Percentiles rank a stretch among this genome's conserved stretches.
These are phyloP conservation scores for Chlorella sp. DNA, from an alignment of 139 green algal genomes.

Conservation along the genomic window DNA sequence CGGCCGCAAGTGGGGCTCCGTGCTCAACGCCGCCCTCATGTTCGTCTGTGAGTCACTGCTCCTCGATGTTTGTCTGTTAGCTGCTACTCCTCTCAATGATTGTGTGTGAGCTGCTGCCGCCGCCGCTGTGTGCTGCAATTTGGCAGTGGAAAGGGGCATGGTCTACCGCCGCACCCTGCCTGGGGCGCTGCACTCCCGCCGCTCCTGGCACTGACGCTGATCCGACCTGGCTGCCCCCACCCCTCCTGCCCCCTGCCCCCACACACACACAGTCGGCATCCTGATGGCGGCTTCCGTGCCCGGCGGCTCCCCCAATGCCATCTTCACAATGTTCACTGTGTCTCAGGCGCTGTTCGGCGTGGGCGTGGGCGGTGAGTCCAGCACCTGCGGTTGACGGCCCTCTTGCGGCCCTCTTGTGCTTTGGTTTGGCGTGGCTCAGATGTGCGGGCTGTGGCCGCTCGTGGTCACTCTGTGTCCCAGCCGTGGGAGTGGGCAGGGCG, in stretches of 20 bases:
- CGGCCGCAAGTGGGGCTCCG: slow-evolving; percentile 71
- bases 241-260: background rate
- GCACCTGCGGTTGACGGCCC: too few relatives aligned
- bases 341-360: slow-evolving; percentile 56
- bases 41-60: slow-evolving; percentile 35
- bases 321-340: slow-evolving; percentile 63
- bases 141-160: too few relatives aligned
- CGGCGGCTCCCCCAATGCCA: slow-evolving; percentile 16
- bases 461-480: too few relatives aligned
- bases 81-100: background rate
- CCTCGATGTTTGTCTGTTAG: background rate
- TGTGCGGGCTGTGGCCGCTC: too few relatives aligned
- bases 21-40: slow-evolving; percentile 69
- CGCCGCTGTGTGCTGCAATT: too few relatives aligned
- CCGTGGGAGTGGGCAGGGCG: background rate
- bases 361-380: slow-evolving; percentile 68
- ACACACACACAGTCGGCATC: slow-evolving; percentile 37
- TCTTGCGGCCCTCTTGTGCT: too few relatives aligned
- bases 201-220: too few relatives aligned
- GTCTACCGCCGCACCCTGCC: too few relatives aligned
- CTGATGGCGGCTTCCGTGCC: slow-evolving; percentile 51
- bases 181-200: too few relatives aligned
- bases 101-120: too few relatives aligned
- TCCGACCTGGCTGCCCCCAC: background rate
- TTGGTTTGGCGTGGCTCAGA: too few relatives aligned